phyloP scores from a whole-genome alignment of 305 asterid species.

The Ilex paraguariensis region DNA sequence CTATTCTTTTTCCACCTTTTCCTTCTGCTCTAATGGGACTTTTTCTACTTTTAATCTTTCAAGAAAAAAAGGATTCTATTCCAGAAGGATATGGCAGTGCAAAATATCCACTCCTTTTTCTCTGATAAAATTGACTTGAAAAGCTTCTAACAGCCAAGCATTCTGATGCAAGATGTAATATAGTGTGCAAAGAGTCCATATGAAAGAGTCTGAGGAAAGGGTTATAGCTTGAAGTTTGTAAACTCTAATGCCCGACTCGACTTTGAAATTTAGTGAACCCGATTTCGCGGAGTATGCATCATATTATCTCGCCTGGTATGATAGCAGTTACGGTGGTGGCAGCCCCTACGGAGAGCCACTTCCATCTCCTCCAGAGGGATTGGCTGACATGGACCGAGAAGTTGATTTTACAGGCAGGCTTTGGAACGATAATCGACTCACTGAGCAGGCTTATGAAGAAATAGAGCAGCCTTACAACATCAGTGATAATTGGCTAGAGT shows the following conservation, averaged over 20 bases:
- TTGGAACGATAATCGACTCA: not conserved
- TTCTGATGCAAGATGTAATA: too few relatives aligned
- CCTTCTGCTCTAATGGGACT: not conserved
- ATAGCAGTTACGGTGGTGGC: constrained; percentile 1
- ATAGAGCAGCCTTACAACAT: not conserved
- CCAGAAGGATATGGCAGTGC: too few relatives aligned
- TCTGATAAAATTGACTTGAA: too few relatives aligned
- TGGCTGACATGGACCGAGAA: constrained; percentile 11
- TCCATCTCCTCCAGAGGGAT: constrained; percentile 7
- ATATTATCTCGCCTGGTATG: constrained; percentile 15
- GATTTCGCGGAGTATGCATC: constrained; percentile 3
- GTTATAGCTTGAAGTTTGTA: too few relatives aligned
- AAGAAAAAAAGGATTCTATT: constrained; percentile 1
- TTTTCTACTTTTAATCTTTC: constrained; percentile 2
- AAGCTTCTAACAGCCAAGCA: too few relatives aligned
- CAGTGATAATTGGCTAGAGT: constrained; percentile 19
- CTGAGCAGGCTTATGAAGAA: not conserved
- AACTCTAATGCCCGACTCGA: constrained; percentile 1
- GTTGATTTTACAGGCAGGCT: constrained; percentile 4
- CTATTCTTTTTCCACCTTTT: not conserved
- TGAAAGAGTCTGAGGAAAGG: too few relatives aligned
- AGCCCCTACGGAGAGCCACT: constrained; percentile 16
- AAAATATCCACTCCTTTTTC: too few relatives aligned
- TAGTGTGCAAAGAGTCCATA: too few relatives aligned
- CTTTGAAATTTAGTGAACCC: constrained; percentile 1